These are phyloP conservation scores for Phytophthora melonis DNA, from an alignment of 352 stramenopile species.

Conservation along the genomic window DNA sequence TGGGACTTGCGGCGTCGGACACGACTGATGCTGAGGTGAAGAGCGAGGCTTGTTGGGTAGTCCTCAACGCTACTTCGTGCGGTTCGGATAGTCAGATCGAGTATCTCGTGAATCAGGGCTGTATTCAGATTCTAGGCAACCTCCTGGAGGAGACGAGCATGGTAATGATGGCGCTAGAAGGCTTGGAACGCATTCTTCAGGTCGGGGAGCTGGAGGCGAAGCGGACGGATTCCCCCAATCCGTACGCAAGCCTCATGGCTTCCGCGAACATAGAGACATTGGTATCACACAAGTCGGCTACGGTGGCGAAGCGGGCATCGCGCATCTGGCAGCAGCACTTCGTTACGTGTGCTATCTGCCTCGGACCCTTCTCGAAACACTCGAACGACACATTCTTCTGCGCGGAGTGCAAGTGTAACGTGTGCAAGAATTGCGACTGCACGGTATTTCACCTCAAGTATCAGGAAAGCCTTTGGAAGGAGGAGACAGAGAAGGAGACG, in stretches of 20 bases:
- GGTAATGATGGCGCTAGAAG: constrained; percentile 99
- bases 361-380: constrained; percentile 95
- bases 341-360: constrained; percentile 97
- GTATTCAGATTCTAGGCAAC: constrained; percentile 90
- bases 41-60: constrained; percentile 98
- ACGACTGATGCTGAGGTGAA: constrained; percentile 96
- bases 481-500: constrained; percentile 94
- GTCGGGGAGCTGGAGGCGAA: constrained; percentile 93
- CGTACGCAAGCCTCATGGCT: constrained; percentile 91
- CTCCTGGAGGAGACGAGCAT: constrained; percentile 97
- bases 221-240: constrained; percentile 85
- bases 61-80: constrained; percentile 98
- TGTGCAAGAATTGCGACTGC: constrained; percentile 98
- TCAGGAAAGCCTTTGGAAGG: constrained; percentile 95
- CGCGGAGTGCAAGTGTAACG: constrained; percentile 98
- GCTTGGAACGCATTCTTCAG: constrained; percentile 97
- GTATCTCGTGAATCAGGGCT: constrained; percentile 89
- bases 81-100: constrained; percentile 96
- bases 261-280: constrained; percentile 94
- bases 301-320: constrained; percentile 95
- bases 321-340: constrained; percentile 99
- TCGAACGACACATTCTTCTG: constrained; percentile 97
- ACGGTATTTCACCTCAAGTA: constrained; percentile 98
- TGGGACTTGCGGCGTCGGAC: constrained; percentile 93
- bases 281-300: constrained; percentile 95